Percentiles rank a stretch among this genome's conserved stretches.
Conservation (phyloP, 2,329 filamentous ascomycete genomes). For the Aureobasidium sp. region DNA sequence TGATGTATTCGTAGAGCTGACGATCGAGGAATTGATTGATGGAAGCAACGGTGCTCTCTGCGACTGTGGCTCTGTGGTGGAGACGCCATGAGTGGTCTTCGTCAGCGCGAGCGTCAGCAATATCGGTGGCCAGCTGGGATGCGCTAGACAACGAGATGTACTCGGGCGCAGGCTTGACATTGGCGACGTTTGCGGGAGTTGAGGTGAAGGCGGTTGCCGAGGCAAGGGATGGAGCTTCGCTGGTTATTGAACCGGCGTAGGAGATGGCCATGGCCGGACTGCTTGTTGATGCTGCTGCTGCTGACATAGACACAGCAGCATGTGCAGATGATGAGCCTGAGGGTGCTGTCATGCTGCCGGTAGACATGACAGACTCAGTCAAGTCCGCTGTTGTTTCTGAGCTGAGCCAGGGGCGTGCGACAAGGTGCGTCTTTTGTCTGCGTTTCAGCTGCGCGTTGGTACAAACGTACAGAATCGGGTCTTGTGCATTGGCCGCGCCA, state of each 20-base stretch:
- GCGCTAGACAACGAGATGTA: slow-evolving; percentile 93
- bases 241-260: slow-evolving; percentile 28
- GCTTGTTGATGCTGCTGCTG: not conserved
- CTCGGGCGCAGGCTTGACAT: slow-evolving; percentile 77
- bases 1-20: slow-evolving; percentile 91
- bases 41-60: slow-evolving; percentile 75
- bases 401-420: not conserved
- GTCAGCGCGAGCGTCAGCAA: slow-evolving; percentile 44
- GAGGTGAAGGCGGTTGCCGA: slow-evolving; percentile 27
- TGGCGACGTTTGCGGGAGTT: slow-evolving; percentile 27
- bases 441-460: slow-evolving; percentile 9
- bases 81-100: slow-evolving; percentile 71
- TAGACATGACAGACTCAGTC: not conserved
- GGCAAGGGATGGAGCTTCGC: slow-evolving; percentile 28
- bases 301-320: not conserved
- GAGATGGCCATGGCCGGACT: slow-evolving; percentile 31
- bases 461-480: slow-evolving; percentile 2
- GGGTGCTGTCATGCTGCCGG: slow-evolving; percentile 8
- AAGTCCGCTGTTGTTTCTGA: not conserved
- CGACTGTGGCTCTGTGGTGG: slow-evolving; percentile 70
- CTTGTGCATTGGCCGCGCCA: slow-evolving; percentile 14
- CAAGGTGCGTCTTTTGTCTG: not conserved
- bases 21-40: slow-evolving; percentile 97
- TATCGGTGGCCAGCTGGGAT: slow-evolving; percentile 90
- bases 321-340: not conserved